Conservation (phyloP, 495 filamentous ascomycete species). For the Penicillium egyptiacum region DNA sequence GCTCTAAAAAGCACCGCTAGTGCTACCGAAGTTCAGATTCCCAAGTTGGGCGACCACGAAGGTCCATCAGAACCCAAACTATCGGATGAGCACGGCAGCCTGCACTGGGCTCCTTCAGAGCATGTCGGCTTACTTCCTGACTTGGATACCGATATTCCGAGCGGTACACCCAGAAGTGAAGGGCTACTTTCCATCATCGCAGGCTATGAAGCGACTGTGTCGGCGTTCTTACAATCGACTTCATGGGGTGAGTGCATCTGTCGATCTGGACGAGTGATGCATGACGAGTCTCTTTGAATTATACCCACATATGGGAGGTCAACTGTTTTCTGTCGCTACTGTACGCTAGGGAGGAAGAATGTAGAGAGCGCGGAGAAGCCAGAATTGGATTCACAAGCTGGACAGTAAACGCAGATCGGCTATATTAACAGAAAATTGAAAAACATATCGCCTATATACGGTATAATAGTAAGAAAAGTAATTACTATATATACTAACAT, state of each 20-base stretch:
- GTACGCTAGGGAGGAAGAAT: neutral
- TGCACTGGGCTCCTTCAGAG: conserved; percentile 14
- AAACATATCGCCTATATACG: conserved; percentile 18
- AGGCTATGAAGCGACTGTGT: conserved; percentile 38
- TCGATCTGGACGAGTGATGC: conserved; percentile 12
- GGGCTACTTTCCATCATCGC: conserved; percentile 37
- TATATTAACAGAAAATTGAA: conserved; percentile 10
- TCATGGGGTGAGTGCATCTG: conserved; percentile 37
- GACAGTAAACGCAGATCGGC: conserved; percentile 23
- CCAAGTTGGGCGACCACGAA: conserved; percentile 19
- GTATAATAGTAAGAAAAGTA: neutral
- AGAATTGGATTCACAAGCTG: conserved; percentile 17
- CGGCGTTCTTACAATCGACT: conserved; percentile 35
- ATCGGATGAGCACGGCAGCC: conserved; percentile 8
- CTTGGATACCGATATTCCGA: conserved; percentile 12
- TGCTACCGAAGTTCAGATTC: conserved; percentile 5
- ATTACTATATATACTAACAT: neutral
- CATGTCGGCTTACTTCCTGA: conserved; percentile 10
- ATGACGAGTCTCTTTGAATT: conserved; percentile 14
- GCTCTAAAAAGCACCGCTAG: conserved; percentile 28
- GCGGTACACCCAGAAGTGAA: conserved; percentile 14
- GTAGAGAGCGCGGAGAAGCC: conserved; percentile 2
- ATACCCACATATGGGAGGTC: conserved; percentile 11
- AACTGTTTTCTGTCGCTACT: conserved; percentile 10
- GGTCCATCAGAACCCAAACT: conserved; percentile 6